Conservation (phyloP, 805 yeast species). For the Nakazawaea ernobii region DNA sequence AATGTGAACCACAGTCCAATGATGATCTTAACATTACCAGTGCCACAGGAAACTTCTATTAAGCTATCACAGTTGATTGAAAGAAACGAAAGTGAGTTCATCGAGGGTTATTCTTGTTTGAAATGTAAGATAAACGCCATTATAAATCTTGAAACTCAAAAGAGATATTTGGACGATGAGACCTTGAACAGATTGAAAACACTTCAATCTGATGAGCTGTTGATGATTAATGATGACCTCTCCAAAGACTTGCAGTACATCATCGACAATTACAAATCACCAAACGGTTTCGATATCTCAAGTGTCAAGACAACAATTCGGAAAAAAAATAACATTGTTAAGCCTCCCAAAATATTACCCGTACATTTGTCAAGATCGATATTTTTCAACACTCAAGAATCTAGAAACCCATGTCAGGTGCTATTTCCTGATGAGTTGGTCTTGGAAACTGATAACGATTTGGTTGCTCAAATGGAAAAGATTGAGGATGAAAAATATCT, state of each 20-base stretch:
- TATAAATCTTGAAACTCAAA: conserved; percentile 19
- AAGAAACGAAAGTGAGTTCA: conserved; percentile 57
- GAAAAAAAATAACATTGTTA: conserved; percentile 54
- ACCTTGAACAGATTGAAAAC: conserved; percentile 32
- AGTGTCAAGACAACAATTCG: conserved; percentile 58
- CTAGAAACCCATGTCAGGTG: conserved; percentile 73
- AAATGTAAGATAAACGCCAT: conserved; percentile 53
- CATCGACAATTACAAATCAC: conserved; percentile 38
- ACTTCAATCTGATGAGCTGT: conserved; percentile 28
- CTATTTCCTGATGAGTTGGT: conserved; percentile 49
- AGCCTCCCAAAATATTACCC: conserved; percentile 66
- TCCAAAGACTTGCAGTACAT: conserved; percentile 42
- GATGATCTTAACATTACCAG: conserved; percentile 65
- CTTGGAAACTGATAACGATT: conserved; percentile 39
- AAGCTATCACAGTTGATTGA: conserved; percentile 47
- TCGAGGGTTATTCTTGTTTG: conserved; percentile 76
- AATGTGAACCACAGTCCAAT: conserved; percentile 55
- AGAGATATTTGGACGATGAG: conserved; percentile 17
- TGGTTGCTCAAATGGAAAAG: conserved; percentile 14
- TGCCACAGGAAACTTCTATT: conserved; percentile 47
- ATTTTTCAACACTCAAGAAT: conserved; percentile 58
- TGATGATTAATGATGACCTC: conserved; percentile 62
- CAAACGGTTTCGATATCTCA: conserved; percentile 35
- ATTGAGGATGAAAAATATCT: conserved; percentile 18
- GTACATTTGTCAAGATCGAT: conserved; percentile 86